Base-by-base conservation (phyloP, 2,329 filamentous ascomycete species). In the Torrubiellomyces zombiae region DNA sequence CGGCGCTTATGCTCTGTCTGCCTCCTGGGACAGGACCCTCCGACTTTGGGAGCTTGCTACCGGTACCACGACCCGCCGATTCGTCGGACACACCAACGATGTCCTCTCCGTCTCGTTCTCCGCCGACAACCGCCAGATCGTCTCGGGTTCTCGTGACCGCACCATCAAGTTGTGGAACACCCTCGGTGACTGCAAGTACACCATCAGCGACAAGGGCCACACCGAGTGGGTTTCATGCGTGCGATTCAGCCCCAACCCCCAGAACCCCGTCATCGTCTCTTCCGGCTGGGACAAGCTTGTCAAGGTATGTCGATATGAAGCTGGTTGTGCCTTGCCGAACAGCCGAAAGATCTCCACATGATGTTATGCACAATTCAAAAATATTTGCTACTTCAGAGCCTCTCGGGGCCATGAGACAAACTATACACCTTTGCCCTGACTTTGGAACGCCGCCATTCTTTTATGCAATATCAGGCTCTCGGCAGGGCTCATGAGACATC, bases 351-450 rank as follows among this genome's bases (percentile, higher is more conserved):
- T 12, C 24, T 31, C 25, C 16, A 72, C 55, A 89, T 83, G 86
- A 95, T 95, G 86, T 69, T 77, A 72, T 78, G 70, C 74, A 78
- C 72, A 53, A 37, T 58, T 60, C 57, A 54, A 64, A 83, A 82
- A 85, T 95, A 95, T 95, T 95, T 95, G 89, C 89, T 95, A 95
- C 89, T 98, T 95, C 86, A 94, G 89, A 98, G 83, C 82, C 72
- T 53, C 55, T 53, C 57, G 71, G n/a, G n/a, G 85, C 82, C 59
- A 93, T 95, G 89, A 98, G 86, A 98, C 81, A 74, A 91, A 66
- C 63, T 69, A 72, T 47, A 78, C 78, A 86, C 83, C 79, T 64
- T 68, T 69, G 71, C 69, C 67, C 82, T 91, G 81, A 91, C 72
- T 53, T 13, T 15, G 5, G 14, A 21, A n/a, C 22, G 18, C 9